Evolutionary conservation across 2,329 filamentous ascomycete species (phyloP), one percentile per base, ranked within the genome.

Genomic region (Rhynchosporium agropyri): DNA sequence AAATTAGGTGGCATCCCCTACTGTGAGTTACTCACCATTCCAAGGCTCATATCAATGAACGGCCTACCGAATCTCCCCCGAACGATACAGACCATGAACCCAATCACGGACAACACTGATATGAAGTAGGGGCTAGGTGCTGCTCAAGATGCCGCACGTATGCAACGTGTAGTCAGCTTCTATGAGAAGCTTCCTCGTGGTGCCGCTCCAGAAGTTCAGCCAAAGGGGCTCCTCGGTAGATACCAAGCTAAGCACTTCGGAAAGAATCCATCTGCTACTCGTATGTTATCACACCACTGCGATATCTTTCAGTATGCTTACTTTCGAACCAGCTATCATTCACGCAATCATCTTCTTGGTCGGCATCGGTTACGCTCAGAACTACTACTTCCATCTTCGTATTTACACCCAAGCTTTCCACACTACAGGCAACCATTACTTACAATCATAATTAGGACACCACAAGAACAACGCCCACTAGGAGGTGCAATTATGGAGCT

Each of bases 381-480:
- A 97, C 83, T 99, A 99, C 89, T 98, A 99, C 87, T 98, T 96
- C 91, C 96, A 99, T 82, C 86, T 99, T 76, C 92, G 95, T 99
- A 88, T 80, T 91, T 87, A 61, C 62, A 31, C 38, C 26, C 40
- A 5, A 29, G 3, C 7, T 29, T 2, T 15, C 10, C 8, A 50
- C n/a, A 8, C 36, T 12, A 6, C 60, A 1, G 15, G n/a, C 26
- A 9, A 10, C 4, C 3, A 13, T 4, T 42, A 36, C 51, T 54
- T 2, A 66, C 73, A 68, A 76, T 68, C 69, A 38, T 60, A 50
- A 64, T 51, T 72, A 99, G 95, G 95, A 75, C 94, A 99, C 87
- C 94, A 98, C 90, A 99, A 99, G 91, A 98, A 99, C 90, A 96
- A 99, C 80, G 91, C 92, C 74, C 95, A 99, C 85, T 99, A 96